A percentile compares a stretch with the other conserved stretches of the same genome.
phyloP scores from a whole-genome alignment of 2,329 filamentous ascomycete species.

The Phialophora chinensis region DNA sequence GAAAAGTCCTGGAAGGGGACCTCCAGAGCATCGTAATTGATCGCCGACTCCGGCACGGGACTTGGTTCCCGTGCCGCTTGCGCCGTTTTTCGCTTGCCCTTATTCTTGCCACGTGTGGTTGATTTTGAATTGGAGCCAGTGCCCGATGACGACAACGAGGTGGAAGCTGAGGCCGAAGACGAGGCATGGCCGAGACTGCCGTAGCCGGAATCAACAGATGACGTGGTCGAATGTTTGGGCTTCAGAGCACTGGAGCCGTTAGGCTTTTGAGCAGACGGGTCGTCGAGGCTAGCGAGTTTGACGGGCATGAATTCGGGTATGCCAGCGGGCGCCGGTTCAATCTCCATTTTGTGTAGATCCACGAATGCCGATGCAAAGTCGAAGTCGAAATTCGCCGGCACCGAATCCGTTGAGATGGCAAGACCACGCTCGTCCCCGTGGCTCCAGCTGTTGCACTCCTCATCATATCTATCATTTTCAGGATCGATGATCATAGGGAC shows the following conservation, averaged over 20 bases:
- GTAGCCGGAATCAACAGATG: slow-evolving; percentile 36
- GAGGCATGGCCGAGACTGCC: slow-evolving; percentile 27
- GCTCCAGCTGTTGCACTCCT: slow-evolving; percentile 33
- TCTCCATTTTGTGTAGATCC: slow-evolving; percentile 10
- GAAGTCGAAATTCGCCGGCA: slow-evolving; percentile 23
- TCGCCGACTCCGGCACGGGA: slow-evolving; percentile 28
- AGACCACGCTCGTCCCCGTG: slow-evolving; percentile 33
- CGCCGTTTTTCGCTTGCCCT: slow-evolving; percentile 21
- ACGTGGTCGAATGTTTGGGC: slow-evolving; percentile 30
- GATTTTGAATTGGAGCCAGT: not conserved
- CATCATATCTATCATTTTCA: slow-evolving; percentile 32
- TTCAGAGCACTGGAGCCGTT: slow-evolving; percentile 19
- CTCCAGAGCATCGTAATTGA: slow-evolving; percentile 31
- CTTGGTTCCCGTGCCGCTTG: slow-evolving; percentile 9
- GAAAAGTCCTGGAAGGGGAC: slow-evolving; percentile 29
- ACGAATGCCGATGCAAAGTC: slow-evolving; percentile 17
- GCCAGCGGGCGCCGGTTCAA: not conserved
- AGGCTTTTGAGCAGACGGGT: not conserved
- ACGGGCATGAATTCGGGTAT: slow-evolving; percentile 16
- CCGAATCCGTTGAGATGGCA: slow-evolving; percentile 21
- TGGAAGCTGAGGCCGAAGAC: slow-evolving; percentile 16
- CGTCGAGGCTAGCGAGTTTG: slow-evolving; percentile 21
- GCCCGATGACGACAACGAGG: not conserved
- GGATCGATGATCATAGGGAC: slow-evolving; percentile 19
- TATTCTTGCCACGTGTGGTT: slow-evolving; percentile 14